Conservation (phyloP, 768 basidiomycete species). For the Mycena haematopus region DNA sequence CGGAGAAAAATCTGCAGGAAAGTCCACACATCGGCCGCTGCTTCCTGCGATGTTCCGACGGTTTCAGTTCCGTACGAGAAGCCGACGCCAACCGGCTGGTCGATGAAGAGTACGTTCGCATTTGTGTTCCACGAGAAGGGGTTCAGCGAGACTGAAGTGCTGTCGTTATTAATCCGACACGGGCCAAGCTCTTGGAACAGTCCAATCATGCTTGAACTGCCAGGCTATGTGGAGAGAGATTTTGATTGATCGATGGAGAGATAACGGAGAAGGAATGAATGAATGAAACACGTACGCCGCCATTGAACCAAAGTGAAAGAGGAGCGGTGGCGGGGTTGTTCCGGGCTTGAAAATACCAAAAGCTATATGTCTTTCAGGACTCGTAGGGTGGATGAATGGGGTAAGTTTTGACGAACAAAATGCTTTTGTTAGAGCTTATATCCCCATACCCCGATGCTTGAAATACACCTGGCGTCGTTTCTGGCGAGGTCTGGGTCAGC, state of each 20-base stretch:
- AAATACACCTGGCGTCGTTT: constrained; percentile 66
- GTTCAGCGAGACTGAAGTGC: constrained; percentile 53
- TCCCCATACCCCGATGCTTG: constrained; percentile 73
- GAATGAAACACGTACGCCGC: constrained; percentile 47
- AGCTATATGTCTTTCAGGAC: constrained; percentile 45
- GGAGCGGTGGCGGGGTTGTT: constrained; percentile 65
- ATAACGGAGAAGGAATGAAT: no score
- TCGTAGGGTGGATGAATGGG: background rate
- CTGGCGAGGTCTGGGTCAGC: constrained; percentile 35
- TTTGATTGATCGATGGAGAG: no score
- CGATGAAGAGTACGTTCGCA: constrained; percentile 65
- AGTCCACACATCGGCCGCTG: constrained; percentile 64
- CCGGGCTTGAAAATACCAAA: constrained; percentile 73
- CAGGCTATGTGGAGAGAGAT: constrained; percentile 44
- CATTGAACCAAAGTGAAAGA: constrained; percentile 73
- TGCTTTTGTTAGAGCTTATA: constrained; percentile 58
- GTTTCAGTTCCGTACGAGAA: constrained; percentile 62
- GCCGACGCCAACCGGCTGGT: constrained; percentile 69
- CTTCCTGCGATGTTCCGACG: constrained; percentile 58
- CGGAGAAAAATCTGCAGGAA: constrained; percentile 69
- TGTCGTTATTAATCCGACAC: constrained; percentile 67
- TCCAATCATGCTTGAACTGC: constrained; percentile 64
- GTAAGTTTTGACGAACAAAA: constrained; percentile 49
- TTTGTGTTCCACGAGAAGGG: constrained; percentile 65
- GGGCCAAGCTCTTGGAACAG: constrained; percentile 82